These are phyloP conservation scores for Pyrenochaeta sp. DNA, from an alignment of 2,329 filamentous ascomycete genomes.

Conservation along the genomic window DNA sequence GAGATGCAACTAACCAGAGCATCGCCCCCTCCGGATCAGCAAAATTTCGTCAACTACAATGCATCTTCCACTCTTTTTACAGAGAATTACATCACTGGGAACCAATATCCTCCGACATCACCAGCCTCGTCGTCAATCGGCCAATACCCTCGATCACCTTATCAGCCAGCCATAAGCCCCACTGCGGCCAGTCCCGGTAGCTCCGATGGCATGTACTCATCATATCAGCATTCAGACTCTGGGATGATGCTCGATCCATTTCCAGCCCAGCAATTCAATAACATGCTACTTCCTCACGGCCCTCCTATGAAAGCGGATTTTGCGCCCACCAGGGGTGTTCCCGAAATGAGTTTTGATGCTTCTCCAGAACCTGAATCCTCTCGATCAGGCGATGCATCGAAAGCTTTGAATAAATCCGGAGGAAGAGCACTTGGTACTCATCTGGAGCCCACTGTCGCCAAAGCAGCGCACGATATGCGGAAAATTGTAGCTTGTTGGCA, in stretches of 20 bases:
- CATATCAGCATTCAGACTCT: constrained; percentile 36
- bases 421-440: constrained; percentile 51
- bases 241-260: constrained; percentile 31
- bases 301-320: constrained; percentile 14
- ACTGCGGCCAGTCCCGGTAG: constrained; percentile 41
- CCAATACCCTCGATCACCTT: constrained; percentile 25
- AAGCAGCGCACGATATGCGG: constrained; percentile 56
- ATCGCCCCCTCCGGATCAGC: constrained; percentile 36
- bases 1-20: constrained; percentile 30
- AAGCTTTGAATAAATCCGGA: constrained; percentile 43
- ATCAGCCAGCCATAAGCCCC: constrained; percentile 35
- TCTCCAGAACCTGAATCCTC: constrained; percentile 38
- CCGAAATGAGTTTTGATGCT: constrained; percentile 30
- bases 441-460: constrained; percentile 47
- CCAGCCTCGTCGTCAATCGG: constrained; percentile 33
- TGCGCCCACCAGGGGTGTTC: constrained; percentile 15
- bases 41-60: constrained; percentile 40
- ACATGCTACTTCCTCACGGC: constrained; percentile 6
- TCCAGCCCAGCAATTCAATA: constrained; percentile 17
- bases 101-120: constrained; percentile 28
- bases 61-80: constrained; percentile 35
- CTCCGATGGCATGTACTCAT: constrained; percentile 39
- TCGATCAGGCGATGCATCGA: constrained; percentile 24
- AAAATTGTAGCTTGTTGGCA: constrained; percentile 59
- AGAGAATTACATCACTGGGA: constrained; percentile 30